Conservation (phyloP, 2,329 filamentous ascomycete genomes). For the Leptographium flavum region DNA sequence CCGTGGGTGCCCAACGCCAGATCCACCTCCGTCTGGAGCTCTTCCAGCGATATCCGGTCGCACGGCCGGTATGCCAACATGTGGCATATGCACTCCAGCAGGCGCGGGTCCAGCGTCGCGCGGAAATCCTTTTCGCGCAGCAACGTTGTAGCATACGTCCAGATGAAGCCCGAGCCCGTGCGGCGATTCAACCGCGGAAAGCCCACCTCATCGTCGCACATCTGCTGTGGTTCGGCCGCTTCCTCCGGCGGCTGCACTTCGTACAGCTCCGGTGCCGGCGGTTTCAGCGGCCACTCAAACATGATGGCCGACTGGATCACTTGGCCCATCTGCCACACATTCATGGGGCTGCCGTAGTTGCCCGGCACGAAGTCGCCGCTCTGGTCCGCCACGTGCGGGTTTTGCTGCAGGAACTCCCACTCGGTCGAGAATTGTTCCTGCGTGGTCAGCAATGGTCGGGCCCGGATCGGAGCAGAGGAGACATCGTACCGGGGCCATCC, state of each 20-base stretch:
- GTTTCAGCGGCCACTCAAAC: not conserved
- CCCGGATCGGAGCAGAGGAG: too few relatives aligned
- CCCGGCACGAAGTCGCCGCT: not conserved
- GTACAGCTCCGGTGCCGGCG: not conserved
- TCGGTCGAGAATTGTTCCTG: conserved; percentile 7
- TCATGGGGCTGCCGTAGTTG: not conserved
- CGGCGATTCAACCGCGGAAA: not conserved
- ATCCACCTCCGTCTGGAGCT: not conserved
- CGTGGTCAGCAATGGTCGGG: too few relatives aligned
- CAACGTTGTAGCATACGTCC: conserved; percentile 5
- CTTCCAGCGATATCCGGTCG: not conserved
- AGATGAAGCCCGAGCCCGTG: conserved; percentile 2
- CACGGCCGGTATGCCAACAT: conserved; percentile 6
- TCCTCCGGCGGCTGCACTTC: not conserved
- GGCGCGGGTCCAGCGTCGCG: not conserved
- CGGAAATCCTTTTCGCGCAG: not conserved
- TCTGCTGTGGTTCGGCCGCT: too few relatives aligned
- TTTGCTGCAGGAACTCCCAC: conserved; percentile 4
- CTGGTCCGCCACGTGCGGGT: not conserved
- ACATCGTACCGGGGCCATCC: not conserved
- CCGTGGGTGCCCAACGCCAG: not conserved
- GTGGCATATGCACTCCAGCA: conserved; percentile 1
- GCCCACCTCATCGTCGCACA: not conserved
- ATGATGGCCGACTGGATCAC: not conserved
- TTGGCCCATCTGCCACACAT: conserved; percentile 6